phyloP scores from a whole-genome alignment of 2,329 filamentous ascomycete species.

The Neophaeococcomyces aloes region DNA sequence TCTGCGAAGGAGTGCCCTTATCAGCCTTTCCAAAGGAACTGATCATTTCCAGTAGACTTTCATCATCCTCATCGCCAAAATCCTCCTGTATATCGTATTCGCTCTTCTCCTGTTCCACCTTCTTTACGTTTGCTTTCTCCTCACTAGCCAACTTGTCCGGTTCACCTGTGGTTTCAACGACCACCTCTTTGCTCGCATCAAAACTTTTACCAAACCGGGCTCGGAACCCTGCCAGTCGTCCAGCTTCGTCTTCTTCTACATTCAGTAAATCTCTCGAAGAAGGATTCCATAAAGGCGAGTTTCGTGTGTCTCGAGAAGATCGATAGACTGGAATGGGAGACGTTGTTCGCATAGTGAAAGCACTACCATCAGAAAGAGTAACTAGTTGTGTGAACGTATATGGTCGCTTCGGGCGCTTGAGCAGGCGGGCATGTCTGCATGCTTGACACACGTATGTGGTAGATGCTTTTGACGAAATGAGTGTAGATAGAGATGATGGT shows the following conservation, averaged over 20 bases:
- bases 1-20: slow-evolving; percentile 4
- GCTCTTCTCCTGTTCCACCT: slow-evolving; percentile 24
- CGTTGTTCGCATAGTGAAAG: slow-evolving; percentile 49
- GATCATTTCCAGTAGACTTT: slow-evolving; percentile 49
- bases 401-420: slow-evolving; percentile 77
- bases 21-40: slow-evolving; percentile 37
- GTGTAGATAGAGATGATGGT: slow-evolving; percentile 14
- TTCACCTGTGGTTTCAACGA: slow-evolving; percentile 20
- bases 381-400: slow-evolving; percentile 97
- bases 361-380: slow-evolving; percentile 80
- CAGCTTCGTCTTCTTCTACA: slow-evolving; percentile 90
- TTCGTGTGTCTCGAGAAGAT: slow-evolving; percentile 71
- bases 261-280: slow-evolving; percentile 68
- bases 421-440: slow-evolving; percentile 70
- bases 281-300: slow-evolving; percentile 86
- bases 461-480: slow-evolving; percentile 11
- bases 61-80: slow-evolving; percentile 36
- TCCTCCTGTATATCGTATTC: slow-evolving; percentile 39
- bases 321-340: slow-evolving; percentile 47
- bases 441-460: slow-evolving; percentile 45
- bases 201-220: slow-evolving; percentile 72
- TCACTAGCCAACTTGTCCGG: slow-evolving; percentile 22
- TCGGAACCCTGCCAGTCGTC: slow-evolving; percentile 75
- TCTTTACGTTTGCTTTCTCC: slow-evolving; percentile 33
- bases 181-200: slow-evolving; percentile 47